Conservation (phyloP, 2,329 filamentous ascomycete genomes). For the Trichoderma arundinaceum region DNA sequence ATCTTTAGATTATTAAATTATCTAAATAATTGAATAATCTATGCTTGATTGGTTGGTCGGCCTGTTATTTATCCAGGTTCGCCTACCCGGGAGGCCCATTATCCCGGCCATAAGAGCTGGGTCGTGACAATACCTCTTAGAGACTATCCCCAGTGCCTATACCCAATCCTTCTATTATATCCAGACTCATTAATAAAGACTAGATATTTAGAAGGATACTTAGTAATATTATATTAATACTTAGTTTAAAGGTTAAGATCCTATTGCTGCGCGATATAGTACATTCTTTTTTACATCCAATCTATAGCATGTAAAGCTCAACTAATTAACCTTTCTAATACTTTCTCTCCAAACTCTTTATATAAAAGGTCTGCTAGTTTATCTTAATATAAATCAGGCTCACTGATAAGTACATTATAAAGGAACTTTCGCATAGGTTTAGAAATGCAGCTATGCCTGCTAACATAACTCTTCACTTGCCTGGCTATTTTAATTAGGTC, state of each 20-base stretch:
- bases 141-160: conserved; percentile 44
- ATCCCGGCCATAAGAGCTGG: too few species aligned
- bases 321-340: conserved; percentile 35
- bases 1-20: too few species aligned
- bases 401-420: conserved; percentile 38
- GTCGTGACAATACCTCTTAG: conserved; percentile 40
- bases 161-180: conserved; percentile 43
- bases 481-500: neutral
- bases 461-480: conserved; percentile 17
- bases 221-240: conserved; percentile 44
- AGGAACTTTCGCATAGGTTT: conserved; percentile 38
- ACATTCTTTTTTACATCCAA: conserved; percentile 43
- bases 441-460: conserved; percentile 37
- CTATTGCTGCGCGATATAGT: conserved; percentile 41
- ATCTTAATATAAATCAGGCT: conserved; percentile 38
- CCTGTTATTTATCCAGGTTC: too few species aligned
- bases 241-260: conserved; percentile 44
- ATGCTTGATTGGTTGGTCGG: too few species aligned
- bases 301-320: conserved; percentile 35
- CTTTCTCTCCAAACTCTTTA: conserved; percentile 22
- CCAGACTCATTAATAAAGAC: conserved; percentile 47
- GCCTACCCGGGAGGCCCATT: too few species aligned
- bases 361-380: conserved; percentile 37
- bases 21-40: too few species aligned
- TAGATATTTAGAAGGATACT: conserved; percentile 43